Evolutionary conservation across 2,329 filamentous ascomycete genomes (phyloP).

Genomic region (Fusarium gaditjirri): DNA sequence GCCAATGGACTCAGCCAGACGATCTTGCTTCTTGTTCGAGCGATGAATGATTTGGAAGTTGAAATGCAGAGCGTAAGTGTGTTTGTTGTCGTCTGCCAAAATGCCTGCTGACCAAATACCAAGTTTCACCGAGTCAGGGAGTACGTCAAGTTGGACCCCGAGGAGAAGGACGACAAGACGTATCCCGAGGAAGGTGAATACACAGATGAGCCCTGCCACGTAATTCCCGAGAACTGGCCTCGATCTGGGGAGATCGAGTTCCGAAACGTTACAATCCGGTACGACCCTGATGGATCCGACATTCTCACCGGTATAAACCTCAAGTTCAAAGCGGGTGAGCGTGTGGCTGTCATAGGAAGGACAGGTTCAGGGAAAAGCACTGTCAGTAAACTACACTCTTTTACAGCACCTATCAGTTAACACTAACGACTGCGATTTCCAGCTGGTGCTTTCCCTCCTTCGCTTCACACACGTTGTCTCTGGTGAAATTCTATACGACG

Average conservation of each 20-base stretch:
- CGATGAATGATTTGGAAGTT: slow-evolving; percentile 66
- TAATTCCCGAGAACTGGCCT: slow-evolving; percentile 58
- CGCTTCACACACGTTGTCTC: slow-evolving; percentile 63
- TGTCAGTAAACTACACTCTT: slow-evolving; percentile 55
- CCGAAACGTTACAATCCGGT: slow-evolving; percentile 61
- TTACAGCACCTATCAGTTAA: not conserved
- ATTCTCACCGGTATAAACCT: slow-evolving; percentile 63
- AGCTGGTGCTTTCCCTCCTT: slow-evolving; percentile 64
- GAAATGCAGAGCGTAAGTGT: slow-evolving; percentile 65
- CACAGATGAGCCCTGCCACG: slow-evolving; percentile 51
- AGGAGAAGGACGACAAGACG: slow-evolving; percentile 55
- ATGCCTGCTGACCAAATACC: slow-evolving; percentile 24
- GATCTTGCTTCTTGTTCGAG: slow-evolving; percentile 62
- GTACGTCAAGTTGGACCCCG: slow-evolving; percentile 56
- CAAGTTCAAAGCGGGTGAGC: slow-evolving; percentile 72
- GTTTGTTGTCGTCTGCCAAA: not conserved
- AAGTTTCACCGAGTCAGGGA: slow-evolving; percentile 62
- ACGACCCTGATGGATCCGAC: slow-evolving; percentile 57
- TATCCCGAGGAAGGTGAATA: slow-evolving; percentile 55
- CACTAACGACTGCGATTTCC: slow-evolving; percentile 12
- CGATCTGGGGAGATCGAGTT: slow-evolving; percentile 61
- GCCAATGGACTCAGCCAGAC: slow-evolving; percentile 64
- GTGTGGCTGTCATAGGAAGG: slow-evolving; percentile 82
- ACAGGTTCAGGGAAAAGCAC: slow-evolving; percentile 89
- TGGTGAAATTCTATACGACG: slow-evolving; percentile 66